phyloP scores from a whole-genome alignment of 305 asterid genomes.

The Fraxinus greggii region DNA sequence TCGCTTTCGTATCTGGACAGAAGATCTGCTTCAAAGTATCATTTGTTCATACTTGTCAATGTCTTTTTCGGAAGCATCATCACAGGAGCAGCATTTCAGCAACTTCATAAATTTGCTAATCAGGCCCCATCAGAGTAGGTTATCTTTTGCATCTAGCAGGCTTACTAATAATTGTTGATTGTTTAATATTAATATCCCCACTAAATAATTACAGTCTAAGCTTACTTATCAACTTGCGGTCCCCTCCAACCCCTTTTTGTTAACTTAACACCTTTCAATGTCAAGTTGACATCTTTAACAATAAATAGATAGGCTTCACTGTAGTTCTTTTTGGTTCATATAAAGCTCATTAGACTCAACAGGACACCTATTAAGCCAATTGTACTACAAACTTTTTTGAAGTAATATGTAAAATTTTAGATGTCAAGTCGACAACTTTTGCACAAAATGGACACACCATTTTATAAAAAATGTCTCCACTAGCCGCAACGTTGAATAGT shows the following conservation, averaged over 20 bases:
- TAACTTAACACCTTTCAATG: neutral
- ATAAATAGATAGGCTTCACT: neutral
- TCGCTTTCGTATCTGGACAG: slow-evolving; percentile 80
- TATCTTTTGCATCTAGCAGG: neutral
- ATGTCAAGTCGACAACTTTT: neutral
- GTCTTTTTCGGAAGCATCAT: slow-evolving; percentile 90
- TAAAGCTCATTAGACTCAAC: neutral
- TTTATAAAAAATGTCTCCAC: neutral
- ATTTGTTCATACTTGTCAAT: slow-evolving; percentile 76
- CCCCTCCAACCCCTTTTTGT: neutral
- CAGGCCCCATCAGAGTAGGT: slow-evolving; percentile 83
- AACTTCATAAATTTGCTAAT: slow-evolving; percentile 68
- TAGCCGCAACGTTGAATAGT: neutral
- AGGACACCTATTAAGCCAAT: neutral
- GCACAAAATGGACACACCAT: neutral
- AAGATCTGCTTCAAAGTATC: slow-evolving; percentile 77
- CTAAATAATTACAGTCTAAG: neutral
- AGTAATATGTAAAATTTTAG: neutral
- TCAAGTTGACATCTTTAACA: neutral
- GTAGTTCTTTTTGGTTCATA: neutral
- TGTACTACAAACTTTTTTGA: neutral
- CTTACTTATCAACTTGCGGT: neutral
- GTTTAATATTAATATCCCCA: neutral
- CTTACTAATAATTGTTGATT: neutral
- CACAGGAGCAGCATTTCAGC: slow-evolving; percentile 93